Percentiles rank a stretch among this genome's conserved stretches.
These are phyloP conservation scores for Schizosaccharomyces octosporus DNA, from an alignment of 805 yeast genomes.

Conservation along the genomic window DNA sequence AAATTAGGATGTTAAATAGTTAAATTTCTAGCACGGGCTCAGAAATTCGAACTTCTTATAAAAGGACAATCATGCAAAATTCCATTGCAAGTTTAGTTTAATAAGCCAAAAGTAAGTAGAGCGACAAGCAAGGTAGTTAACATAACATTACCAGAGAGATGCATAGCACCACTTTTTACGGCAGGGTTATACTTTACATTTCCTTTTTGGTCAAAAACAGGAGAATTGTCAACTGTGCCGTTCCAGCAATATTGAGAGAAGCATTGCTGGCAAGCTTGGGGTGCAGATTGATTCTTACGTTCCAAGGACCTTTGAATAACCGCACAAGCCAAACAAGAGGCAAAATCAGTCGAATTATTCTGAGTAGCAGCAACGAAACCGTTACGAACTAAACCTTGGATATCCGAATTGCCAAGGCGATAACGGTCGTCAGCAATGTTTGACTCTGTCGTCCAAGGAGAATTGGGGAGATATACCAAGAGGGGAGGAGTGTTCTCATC, in stretches of 20 bases:
- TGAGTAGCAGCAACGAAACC: conserved; percentile 51
- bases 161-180: not conserved
- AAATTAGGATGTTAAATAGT: too few relatives aligned
- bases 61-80: too few relatives aligned
- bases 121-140: not conserved
- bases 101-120: not conserved
- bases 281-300: conserved; percentile 28
- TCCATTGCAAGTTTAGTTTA: not conserved
- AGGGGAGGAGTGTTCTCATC: conserved; percentile 23
- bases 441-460: conserved; percentile 37
- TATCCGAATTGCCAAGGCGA: conserved; percentile 33
- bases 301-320: conserved; percentile 57
- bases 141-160: not conserved
- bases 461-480: conserved; percentile 49
- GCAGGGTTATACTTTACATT: not conserved
- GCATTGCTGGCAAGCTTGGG: conserved; percentile 46
- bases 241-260: conserved; percentile 58
- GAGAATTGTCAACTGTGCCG: conserved; percentile 3
- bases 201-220: not conserved
- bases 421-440: conserved; percentile 54
- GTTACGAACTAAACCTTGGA: conserved; percentile 35
- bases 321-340: conserved; percentile 62
- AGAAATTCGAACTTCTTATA: too few relatives aligned
- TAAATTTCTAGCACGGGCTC: too few relatives aligned
- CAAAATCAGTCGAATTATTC: conserved; percentile 45